Percentiles rank a stretch among this genome's conserved stretches.
Evolutionary conservation across 2,329 filamentous ascomycete species (phyloP).

Genomic region (Simplicillium aogashimaense): DNA sequence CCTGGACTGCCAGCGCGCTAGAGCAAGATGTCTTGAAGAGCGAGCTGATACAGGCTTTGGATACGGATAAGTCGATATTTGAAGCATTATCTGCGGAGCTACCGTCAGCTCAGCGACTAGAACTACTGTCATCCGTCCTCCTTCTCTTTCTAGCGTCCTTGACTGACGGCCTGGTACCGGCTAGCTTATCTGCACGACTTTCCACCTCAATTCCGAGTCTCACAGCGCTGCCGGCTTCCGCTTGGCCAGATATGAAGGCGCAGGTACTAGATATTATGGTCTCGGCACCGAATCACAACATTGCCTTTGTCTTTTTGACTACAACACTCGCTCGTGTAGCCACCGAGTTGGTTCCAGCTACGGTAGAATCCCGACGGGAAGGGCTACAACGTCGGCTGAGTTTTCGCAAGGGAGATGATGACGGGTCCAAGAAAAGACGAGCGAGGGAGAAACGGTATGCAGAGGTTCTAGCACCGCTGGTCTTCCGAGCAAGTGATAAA

Average conservation of each 20-base stretch:
- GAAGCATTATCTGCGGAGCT: slow-evolving; percentile 54
- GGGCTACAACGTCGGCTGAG: slow-evolving; percentile 34
- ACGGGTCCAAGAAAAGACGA: slow-evolving; percentile 34
- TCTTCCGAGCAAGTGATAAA: slow-evolving; percentile 47
- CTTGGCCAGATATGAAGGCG: slow-evolving; percentile 33
- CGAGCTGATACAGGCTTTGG: slow-evolving; percentile 55
- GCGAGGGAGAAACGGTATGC: slow-evolving; percentile 53
- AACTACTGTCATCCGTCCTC: slow-evolving; percentile 62
- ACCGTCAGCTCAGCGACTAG: slow-evolving; percentile 57
- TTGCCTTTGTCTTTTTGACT: slow-evolving; percentile 80
- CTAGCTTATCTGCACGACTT: slow-evolving; percentile 59
- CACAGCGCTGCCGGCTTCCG: slow-evolving; percentile 12
- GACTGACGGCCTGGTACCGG: slow-evolving; percentile 68
- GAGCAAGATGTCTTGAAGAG: slow-evolving; percentile 19
- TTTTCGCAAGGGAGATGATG: slow-evolving; percentile 26
- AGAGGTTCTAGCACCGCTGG: slow-evolving; percentile 51
- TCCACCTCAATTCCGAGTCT: slow-evolving; percentile 43
- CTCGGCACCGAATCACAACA: slow-evolving; percentile 66
- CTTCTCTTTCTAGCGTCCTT: slow-evolving; percentile 66
- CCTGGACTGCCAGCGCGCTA: slow-evolving; percentile 17
- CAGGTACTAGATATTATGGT: slow-evolving; percentile 64
- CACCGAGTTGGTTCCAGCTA: slow-evolving; percentile 34
- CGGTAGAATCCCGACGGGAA: slow-evolving; percentile 15
- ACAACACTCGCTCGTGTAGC: slow-evolving; percentile 56
- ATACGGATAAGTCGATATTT: slow-evolving; percentile 54